A percentile compares a stretch with the other conserved stretches of the same genome.
These are phyloP conservation scores for Phalaenopsis equestris DNA, from an alignment of 106 monocot genomes.

Conservation along the genomic window DNA sequence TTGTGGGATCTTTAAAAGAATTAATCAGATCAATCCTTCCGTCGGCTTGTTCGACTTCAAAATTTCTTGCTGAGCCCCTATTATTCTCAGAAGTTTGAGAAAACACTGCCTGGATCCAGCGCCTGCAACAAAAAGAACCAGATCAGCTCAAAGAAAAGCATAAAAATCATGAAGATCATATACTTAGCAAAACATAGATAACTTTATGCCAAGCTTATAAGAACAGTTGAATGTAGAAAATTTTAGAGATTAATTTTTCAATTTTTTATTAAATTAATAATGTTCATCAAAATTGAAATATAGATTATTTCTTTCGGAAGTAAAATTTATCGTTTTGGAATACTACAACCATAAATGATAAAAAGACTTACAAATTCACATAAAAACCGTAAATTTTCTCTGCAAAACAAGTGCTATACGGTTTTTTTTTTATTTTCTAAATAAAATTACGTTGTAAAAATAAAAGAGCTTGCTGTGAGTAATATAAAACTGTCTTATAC, in stretches of 20 bases:
- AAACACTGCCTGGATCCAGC: constrained; percentile 96
- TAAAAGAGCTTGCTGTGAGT: not conserved
- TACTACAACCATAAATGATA: not conserved
- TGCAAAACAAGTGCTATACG: not conserved
- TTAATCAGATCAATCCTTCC: not conserved
- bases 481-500: not conserved
- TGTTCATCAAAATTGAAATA: not conserved
- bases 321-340: not conserved
- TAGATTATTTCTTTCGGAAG: not conserved
- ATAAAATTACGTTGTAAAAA: not conserved
- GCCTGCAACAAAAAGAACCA: constrained; percentile 28
- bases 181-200: not conserved
- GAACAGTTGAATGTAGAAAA: not conserved
- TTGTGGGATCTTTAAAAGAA: constrained; percentile 3
- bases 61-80: not conserved
- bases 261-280: not conserved
- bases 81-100: not conserved
- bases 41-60: constrained; percentile 9
- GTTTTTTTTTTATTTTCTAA: not conserved
- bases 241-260: not conserved
- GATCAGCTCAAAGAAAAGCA: not conserved
- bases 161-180: not conserved
- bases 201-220: not conserved
- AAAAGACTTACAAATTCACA: not conserved
- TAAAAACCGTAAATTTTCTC: not conserved